Base-by-base conservation (phyloP, 106 monocot species). In the Dactylorhiza incarnata region DNA sequence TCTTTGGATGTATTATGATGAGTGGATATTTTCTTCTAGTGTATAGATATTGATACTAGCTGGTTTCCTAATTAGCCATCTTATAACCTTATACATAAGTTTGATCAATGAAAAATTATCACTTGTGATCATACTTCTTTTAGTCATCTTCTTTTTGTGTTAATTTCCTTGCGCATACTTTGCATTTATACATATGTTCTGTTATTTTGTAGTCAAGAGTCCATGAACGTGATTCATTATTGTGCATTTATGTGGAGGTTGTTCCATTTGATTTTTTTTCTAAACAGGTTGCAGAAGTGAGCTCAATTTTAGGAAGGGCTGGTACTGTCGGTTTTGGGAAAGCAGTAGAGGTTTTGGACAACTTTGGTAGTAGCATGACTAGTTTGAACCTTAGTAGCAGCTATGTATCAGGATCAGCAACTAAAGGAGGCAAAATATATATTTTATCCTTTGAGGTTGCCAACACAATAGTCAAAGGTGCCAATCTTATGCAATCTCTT, bases 391-490 rank as follows among this genome's bases (percentile, higher is more conserved):
- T 86, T 48, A 82, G 50, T 74, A 81, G 83, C 80, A 84, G 90
- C 48, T 95, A 92, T 85, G 86, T 85, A 78, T 86, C 90, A 72
- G 87, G 84, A 78, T 81, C 71, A 45, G 73, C 77, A 55, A 86
- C 84, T 26, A 92, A 92, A 76, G 92, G 89, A 67, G 88, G 79
- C 53, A 88, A 89, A 79, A 85, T 95, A 87, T 68, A 75, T 54
- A 95, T 95, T 77, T 85, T 95, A 49, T 81, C 95, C 23, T 95
- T 95, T 90, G 95, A 95, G 78, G 92, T 95, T 66, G 95, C 95
- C 63, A 95, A 95, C 58, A 95, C 95, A 12, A 78, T 95, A 71
- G 92, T 95, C 45, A 92, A 92, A 83, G 95, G 92, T 51, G 82
- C 86, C 78, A 95, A 92, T 77, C 83, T 95, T 66, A 86, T 95